Percentiles rank a stretch among this genome's conserved stretches.
Conservation (phyloP, 1,284 basidiomycete genomes). For the Polyporus tsugae region DNA sequence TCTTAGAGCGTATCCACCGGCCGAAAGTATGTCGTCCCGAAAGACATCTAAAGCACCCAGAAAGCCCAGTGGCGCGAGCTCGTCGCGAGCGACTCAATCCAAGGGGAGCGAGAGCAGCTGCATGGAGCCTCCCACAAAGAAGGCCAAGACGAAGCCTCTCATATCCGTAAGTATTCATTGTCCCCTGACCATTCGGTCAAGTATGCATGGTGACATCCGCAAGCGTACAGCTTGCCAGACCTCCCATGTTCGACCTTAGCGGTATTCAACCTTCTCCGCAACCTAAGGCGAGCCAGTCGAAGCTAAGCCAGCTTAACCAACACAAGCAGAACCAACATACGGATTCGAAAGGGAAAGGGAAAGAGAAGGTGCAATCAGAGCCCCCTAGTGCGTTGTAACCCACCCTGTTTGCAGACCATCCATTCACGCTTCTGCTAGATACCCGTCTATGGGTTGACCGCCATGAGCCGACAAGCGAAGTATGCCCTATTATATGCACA, state of each 20-base stretch:
- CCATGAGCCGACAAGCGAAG: constrained; percentile 75
- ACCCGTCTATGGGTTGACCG: constrained; percentile 80
- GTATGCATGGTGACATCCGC: constrained; percentile 14
- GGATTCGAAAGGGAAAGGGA: constrained; percentile 56
- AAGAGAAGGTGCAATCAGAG: constrained; percentile 45
- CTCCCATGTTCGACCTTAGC: constrained; percentile 46
- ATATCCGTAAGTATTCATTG: constrained; percentile 25
- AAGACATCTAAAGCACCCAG: constrained; percentile 13
- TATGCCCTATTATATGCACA: constrained; percentile 39
- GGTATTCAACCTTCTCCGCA: constrained; percentile 23
- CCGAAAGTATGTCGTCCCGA: constrained; percentile 17
- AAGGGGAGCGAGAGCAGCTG: not conserved
- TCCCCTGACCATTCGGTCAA: not conserved
- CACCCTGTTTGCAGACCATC: not conserved
- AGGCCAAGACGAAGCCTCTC: constrained; percentile 26
- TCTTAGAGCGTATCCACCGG: not conserved
- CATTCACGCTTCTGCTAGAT: constrained; percentile 51
- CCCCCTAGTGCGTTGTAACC: not conserved
- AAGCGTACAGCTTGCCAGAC: constrained; percentile 44
- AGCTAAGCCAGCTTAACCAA: not conserved
- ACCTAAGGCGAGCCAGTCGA: not conserved
- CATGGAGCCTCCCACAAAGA: constrained; percentile 29
- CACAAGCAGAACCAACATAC: constrained; percentile 16
- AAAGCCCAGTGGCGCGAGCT: constrained; percentile 13
- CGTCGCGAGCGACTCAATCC: constrained; percentile 7